Evolutionary conservation across 768 basidiomycete species (phyloP), one percentile per base, ranked within the genome.

Genomic region (Antrodiella citrinella): DNA sequence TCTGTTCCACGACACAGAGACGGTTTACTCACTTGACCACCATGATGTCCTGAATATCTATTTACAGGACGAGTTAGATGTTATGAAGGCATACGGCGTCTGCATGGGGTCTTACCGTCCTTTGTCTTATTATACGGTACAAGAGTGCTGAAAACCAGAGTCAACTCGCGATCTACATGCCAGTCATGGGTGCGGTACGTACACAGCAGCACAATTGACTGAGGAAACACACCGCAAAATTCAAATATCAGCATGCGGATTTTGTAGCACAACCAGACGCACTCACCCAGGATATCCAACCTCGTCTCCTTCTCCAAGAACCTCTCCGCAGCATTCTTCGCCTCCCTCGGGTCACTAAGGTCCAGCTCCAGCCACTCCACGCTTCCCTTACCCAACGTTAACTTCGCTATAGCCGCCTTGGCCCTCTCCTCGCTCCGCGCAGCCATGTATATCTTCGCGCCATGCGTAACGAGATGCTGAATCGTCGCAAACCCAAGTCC

Each of bases 371-470:
- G 60, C 60, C 61, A 72, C 13, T 62, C 56, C 1, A 73, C 59
- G 38, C 58, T 54, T 0, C 72, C 69, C n/a, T 60, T 56, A 10
- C 52, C 1, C 77, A 55, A 0, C 75, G 77, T 38, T 30, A 84
- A 63, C 25, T 65, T 59, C 21, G 64, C 66, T 15, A 82, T 74
- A 2, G 80, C 80, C 4, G 59, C 72, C 18, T 61, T 67, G 7
- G 75, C 80, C 44, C 65, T 70, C 13, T 56, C 55, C 53, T 75
- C 73, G 53, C 67, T 72, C n/a, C 81, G 71, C 4, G 78, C 74
- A 0, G 71, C 77, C 54, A 84, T 69, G 55, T 82, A 82, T 4
- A 82, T 76, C 55, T 77, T 82, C 4, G 80, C 80, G 13, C 81
- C 80, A 5, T 64, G 67, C 4, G 69, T 67, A 0, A 72, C 78